Evolutionary conservation across 306 rosid genomes (phyloP).

Genomic region (Prunus mongolica): DNA sequence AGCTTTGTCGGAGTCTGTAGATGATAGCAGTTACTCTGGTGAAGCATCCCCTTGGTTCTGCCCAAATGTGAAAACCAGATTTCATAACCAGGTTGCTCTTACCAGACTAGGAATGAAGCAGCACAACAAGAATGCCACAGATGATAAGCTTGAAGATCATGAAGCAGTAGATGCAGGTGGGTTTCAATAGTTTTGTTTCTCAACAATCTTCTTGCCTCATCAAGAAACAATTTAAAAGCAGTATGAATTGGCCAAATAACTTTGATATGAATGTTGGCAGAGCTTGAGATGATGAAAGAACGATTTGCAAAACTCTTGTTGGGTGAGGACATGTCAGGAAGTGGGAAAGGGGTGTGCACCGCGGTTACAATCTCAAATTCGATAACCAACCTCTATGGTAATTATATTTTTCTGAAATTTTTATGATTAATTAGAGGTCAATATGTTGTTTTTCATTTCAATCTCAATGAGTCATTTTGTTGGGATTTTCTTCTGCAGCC

Average conservation of each 20-base stretch:
- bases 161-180: constrained; percentile 62
- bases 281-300: constrained; percentile 79
- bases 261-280: constrained; percentile 34
- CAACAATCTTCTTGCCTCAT: background rate
- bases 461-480: background rate
- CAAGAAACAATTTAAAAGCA: background rate
- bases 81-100: constrained; percentile 36
- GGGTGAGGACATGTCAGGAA: constrained; percentile 98
- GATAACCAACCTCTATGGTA: constrained; percentile 94
- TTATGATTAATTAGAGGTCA: background rate
- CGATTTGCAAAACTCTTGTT: constrained; percentile 83
- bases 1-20: constrained; percentile 56
- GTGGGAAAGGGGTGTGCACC: constrained; percentile 96
- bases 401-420: background rate
- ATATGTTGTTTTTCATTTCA: background rate
- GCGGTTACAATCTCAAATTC: constrained; percentile 91
- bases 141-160: constrained; percentile 47
- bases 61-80: constrained; percentile 36
- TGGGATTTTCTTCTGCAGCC: constrained; percentile 41
- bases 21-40: constrained; percentile 49
- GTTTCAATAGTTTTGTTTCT: constrained; percentile 15
- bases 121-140: constrained; percentile 21
- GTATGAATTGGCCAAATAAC: constrained; percentile 3
- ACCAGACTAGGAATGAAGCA: constrained; percentile 51
- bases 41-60: constrained; percentile 60